Evolutionary conservation across 306 rosid species (phyloP).

Genomic region (Cucumis hystrix): DNA sequence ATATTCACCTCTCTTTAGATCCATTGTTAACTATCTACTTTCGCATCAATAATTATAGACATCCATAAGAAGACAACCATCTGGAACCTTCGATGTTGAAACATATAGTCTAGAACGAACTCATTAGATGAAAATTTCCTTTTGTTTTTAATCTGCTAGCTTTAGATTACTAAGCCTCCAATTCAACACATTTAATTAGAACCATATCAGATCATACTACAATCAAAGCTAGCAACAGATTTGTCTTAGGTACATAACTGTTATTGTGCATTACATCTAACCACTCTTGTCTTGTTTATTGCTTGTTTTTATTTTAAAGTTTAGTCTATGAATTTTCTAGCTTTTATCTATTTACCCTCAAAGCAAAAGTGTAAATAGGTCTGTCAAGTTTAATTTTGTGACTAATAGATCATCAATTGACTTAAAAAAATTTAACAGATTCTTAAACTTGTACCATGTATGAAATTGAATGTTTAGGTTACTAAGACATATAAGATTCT

Average conservation of each 20-base stretch:
- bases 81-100: no score
- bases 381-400: no score
- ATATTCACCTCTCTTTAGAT: neutral
- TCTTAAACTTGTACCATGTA: no score
- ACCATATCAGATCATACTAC: neutral
- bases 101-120: no score
- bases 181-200: neutral
- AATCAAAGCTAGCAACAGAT: neutral
- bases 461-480: no score
- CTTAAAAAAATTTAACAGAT: no score
- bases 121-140: neutral
- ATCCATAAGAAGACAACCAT: neutral
- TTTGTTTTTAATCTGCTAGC: neutral
- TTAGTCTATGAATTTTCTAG: no score
- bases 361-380: no score
- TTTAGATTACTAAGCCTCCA: neutral
- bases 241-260: neutral
- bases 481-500: no score
- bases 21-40: neutral
- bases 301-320: neutral
- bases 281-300: neutral
- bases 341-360: no score
- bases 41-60: neutral
- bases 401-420: no score
- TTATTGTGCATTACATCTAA: neutral